phyloP scores from a whole-genome alignment of 2,329 filamentous ascomycete genomes.

The Alternaria ventricosa region DNA sequence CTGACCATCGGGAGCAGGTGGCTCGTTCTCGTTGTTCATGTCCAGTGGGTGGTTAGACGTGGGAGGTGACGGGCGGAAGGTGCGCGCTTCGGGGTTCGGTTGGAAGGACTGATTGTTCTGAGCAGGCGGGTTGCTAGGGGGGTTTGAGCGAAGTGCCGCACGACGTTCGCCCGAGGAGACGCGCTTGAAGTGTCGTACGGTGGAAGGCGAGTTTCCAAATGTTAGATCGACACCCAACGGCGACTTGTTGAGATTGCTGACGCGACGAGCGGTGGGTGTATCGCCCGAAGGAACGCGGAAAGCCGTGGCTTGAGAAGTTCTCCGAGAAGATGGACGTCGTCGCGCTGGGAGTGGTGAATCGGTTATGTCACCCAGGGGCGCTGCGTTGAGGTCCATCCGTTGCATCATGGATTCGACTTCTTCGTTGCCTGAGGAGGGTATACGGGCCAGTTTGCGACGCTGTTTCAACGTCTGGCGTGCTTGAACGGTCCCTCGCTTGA shows the following conservation, averaged over 20 bases:
- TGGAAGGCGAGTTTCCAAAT: slow-evolving; percentile 92
- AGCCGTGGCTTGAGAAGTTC: slow-evolving; percentile 49
- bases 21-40: slow-evolving; percentile 67
- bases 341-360: slow-evolving; percentile 44
- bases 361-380: slow-evolving; percentile 50
- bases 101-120: slow-evolving; percentile 34
- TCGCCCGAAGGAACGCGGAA: slow-evolving; percentile 42
- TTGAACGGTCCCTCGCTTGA: slow-evolving; percentile 73
- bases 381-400: slow-evolving; percentile 53
- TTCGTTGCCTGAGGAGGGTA: slow-evolving; percentile 49
- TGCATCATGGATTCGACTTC: slow-evolving; percentile 47
- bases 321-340: slow-evolving; percentile 41
- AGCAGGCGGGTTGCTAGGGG: slow-evolving; percentile 21
- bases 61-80: slow-evolving; percentile 46
- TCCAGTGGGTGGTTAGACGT: slow-evolving; percentile 39
- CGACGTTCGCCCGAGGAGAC: slow-evolving; percentile 70
- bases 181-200: slow-evolving; percentile 87
- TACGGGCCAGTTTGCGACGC: slow-evolving; percentile 53
- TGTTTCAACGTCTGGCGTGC: slow-evolving; percentile 56
- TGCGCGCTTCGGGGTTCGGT: slow-evolving; percentile 46
- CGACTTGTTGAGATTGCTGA: slow-evolving; percentile 63
- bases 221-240: slow-evolving; percentile 89
- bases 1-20: slow-evolving; percentile 58
- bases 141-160: slow-evolving; percentile 41
- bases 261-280: slow-evolving; percentile 53